Conservation (phyloP, 2,329 filamentous ascomycete genomes). For the Colletotrichum sp. region DNA sequence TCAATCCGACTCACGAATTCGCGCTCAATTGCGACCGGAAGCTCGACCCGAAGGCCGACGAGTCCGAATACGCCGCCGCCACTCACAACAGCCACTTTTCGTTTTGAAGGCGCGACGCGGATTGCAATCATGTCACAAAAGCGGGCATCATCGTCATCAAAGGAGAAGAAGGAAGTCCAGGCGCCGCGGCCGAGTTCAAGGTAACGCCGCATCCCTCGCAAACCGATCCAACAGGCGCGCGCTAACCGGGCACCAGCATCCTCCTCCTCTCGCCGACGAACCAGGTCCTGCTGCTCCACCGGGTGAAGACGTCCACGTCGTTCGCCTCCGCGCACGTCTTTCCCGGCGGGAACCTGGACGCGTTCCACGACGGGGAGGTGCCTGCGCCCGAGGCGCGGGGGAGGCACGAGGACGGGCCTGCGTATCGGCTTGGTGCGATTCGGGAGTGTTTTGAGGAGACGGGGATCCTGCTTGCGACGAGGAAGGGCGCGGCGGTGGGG, state of each 20-base stretch:
- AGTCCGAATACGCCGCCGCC: background rate
- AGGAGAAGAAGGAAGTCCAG: slow-evolving; percentile 31
- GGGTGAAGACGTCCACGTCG: slow-evolving; percentile 80
- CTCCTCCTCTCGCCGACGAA: slow-evolving; percentile 86
- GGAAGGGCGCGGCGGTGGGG: slow-evolving; percentile 29
- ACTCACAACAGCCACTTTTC: background rate
- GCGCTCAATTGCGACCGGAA: background rate
- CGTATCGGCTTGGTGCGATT: slow-evolving; percentile 84
- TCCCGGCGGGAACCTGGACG: slow-evolving; percentile 84
- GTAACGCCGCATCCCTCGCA: slow-evolving; percentile 25
- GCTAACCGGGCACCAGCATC: slow-evolving; percentile 46
- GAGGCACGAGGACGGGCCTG: slow-evolving; percentile 72
- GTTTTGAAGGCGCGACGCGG: background rate
- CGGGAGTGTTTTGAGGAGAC: slow-evolving; percentile 96
- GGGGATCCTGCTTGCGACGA: slow-evolving; percentile 78
- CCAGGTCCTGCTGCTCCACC: slow-evolving; percentile 85
- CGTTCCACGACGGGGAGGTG: slow-evolving; percentile 73
- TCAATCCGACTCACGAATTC: background rate
- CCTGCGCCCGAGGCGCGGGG: slow-evolving; percentile 49
- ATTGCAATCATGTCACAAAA: slow-evolving; percentile 15
- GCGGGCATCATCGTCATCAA: slow-evolving; percentile 7
- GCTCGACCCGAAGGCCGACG: background rate
- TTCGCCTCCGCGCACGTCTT: slow-evolving; percentile 96
- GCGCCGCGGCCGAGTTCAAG: slow-evolving; percentile 69
- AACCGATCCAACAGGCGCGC: background rate